A percentile compares a stretch with the other conserved stretches of the same genome.
These are phyloP conservation scores for Thinopyrum elongatum DNA, from an alignment of 176 grass and related monocot species.

Conservation along the genomic window DNA sequence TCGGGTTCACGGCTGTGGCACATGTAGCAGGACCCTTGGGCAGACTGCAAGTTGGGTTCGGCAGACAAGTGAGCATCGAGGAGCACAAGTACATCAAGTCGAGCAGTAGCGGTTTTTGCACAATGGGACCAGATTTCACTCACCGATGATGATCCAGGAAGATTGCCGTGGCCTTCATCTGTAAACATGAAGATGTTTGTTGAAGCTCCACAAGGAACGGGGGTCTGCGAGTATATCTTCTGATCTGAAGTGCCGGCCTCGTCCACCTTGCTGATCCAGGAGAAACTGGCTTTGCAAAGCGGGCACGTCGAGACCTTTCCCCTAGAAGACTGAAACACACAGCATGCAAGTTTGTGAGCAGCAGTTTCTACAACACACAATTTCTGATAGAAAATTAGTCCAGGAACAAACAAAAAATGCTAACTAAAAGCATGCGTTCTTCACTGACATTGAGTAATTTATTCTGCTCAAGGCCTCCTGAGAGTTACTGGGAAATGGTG, in stretches of 20 bases:
- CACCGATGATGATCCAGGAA: slow-evolving; percentile 34
- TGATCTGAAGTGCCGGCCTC: slow-evolving; percentile 66
- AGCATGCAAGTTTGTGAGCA: background rate
- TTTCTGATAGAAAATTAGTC: background rate
- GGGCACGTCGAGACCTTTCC: slow-evolving; percentile 74
- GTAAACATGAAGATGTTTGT: slow-evolving; percentile 21
- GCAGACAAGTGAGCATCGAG: background rate
- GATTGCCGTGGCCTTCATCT: background rate
- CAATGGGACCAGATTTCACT: slow-evolving; percentile 38
- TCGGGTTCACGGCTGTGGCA: slow-evolving; percentile 64
- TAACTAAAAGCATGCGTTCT: background rate
- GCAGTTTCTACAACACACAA: background rate
- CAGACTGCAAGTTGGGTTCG: slow-evolving; percentile 24
- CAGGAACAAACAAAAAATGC: background rate
- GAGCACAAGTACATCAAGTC: background rate
- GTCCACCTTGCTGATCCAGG: slow-evolving; percentile 69
- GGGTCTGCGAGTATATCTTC: slow-evolving; percentile 91
- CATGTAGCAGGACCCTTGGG: slow-evolving; percentile 49
- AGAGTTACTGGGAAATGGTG: background rate
- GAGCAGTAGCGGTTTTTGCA: background rate
- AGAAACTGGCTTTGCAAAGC: slow-evolving; percentile 75
- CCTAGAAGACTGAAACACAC: slow-evolving; percentile 48
- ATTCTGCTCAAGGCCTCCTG: background rate
- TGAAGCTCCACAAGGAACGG: slow-evolving; percentile 52
- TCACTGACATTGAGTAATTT: background rate